These are phyloP conservation scores for Agrocybe pediades DNA, from an alignment of 768 basidiomycete genomes.

Conservation along the genomic window DNA sequence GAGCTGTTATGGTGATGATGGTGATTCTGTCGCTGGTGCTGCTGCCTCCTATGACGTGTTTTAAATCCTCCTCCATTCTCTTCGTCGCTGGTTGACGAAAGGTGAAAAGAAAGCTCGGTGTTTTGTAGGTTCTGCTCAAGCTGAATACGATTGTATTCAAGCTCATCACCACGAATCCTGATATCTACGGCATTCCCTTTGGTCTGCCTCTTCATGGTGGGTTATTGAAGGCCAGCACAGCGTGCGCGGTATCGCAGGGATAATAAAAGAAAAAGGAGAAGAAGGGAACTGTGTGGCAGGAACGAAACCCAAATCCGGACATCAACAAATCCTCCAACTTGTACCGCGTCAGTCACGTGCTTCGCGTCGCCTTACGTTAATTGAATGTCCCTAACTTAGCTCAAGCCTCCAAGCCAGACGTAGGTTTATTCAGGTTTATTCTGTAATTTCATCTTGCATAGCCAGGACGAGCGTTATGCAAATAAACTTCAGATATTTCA, in stretches of 20 bases:
- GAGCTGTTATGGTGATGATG: constrained; percentile 45
- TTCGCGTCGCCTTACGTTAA: constrained; percentile 8
- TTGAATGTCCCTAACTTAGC: background rate
- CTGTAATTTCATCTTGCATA: no score
- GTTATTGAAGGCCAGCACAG: constrained; percentile 1
- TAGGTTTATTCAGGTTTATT: no score
- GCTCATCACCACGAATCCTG: constrained; percentile 69
- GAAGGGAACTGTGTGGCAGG: constrained; percentile 2
- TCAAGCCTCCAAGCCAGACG: no score
- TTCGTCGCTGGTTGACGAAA: constrained; percentile 48
- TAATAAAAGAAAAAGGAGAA: background rate
- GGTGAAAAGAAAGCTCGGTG: constrained; percentile 70
- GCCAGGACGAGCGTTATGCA: no score
- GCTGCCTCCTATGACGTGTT: constrained; percentile 10
- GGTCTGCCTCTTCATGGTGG: constrained; percentile 37
- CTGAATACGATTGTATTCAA: constrained; percentile 74
- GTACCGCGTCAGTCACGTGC: constrained; percentile 31
- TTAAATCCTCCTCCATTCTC: constrained; percentile 14
- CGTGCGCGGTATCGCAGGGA: constrained; percentile 26
- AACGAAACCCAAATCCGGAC: constrained; percentile 6
- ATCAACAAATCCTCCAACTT: constrained; percentile 18
- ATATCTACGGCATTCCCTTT: constrained; percentile 38
- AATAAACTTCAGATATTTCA: no score
- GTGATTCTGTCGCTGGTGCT: constrained; percentile 22
- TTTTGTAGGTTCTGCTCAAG: constrained; percentile 79